Base-by-base conservation (phyloP, 2,329 filamentous ascomycete genomes). In the Tricladium varicosporioides region DNA sequence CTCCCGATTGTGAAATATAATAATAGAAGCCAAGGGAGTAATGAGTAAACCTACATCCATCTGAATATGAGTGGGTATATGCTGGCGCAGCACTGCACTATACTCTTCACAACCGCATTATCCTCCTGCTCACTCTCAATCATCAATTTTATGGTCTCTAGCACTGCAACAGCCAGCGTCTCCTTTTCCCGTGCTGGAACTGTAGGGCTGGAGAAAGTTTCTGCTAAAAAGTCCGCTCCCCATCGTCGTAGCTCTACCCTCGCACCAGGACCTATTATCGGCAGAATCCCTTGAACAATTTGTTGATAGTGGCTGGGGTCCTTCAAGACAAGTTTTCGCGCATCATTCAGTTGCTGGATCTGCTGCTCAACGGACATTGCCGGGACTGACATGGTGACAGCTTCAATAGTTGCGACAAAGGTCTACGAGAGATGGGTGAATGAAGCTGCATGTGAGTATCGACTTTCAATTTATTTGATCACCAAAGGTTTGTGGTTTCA, bases 211-310 rank as follows among this genome's bases (percentile, higher is more conserved):
- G 94, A 88, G 75, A 99, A 97, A 2, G 92, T 92, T 77, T 99
- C 94, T 56, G 93, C 92, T 45, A 99, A 80, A 70, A 99, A 99
- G 60, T 97, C 92, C 61, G 92, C 88, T 22, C 93, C 94, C 94
- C 94, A 99, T 87, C 92, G 81, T 74, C 92, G 88, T 68, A 97
- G 78, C 74, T 96, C 91, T 56, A 96, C 75, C 60, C 84, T 82
- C 62, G 90, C 82, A 63, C 81, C 80, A 51, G 88, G 84, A 59
- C 87, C 86, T 73, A 97, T 89, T 68, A 97, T 92, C 55, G 92
- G 92, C n/a, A 97, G 78, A 61, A 97, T 91, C 48, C 91, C 92
- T 69, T 91, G 89, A 61, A 99, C 87, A 71, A 99, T 93, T 73
- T 90, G 91, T 51, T 88, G 86, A 73, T 97, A 99, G 76, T 95